These are phyloP conservation scores for Gossypium bickii DNA, from an alignment of 345 rosid genomes.

Conservation along the genomic window DNA sequence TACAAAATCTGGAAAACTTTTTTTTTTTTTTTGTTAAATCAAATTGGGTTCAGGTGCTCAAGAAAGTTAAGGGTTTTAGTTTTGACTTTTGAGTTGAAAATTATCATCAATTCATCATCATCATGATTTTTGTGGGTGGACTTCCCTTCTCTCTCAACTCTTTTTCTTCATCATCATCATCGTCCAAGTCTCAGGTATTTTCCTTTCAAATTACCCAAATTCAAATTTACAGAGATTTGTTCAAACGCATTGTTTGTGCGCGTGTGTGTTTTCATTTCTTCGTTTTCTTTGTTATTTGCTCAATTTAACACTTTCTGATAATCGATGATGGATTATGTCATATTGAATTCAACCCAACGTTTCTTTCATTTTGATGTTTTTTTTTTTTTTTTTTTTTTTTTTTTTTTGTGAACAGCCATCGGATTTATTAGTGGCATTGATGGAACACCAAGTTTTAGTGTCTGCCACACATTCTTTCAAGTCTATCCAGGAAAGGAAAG, in stretches of 20 bases:
- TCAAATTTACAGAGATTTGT: neutral
- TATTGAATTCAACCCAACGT: neutral
- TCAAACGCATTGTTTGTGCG: too few species aligned
- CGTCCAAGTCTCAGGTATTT: conserved; percentile 25
- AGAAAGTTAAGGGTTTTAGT: neutral
- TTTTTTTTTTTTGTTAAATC: too few species aligned
- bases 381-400: neutral
- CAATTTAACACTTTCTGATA: neutral
- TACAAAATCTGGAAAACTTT: too few species aligned
- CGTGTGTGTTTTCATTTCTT: neutral
- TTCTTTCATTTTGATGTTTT: neutral
- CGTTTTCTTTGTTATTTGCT: neutral
- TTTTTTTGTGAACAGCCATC: conserved; percentile 38
- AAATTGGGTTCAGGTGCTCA: too few species aligned
- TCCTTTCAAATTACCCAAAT: neutral
- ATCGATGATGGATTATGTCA: neutral
- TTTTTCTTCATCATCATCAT: conserved; percentile 22
- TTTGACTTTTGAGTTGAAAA: neutral
- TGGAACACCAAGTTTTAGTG: conserved; percentile 53
- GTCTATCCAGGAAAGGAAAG: conserved; percentile 40
- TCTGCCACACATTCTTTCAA: conserved; percentile 48
- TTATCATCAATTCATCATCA: neutral
- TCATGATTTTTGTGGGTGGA: conserved; percentile 42
- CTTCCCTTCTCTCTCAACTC: conserved; percentile 16
- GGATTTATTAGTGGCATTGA: conserved; percentile 37